Evolutionary conservation across 2,329 filamentous ascomycete genomes (phyloP).

Genomic region (Ceratocystis destructans): DNA sequence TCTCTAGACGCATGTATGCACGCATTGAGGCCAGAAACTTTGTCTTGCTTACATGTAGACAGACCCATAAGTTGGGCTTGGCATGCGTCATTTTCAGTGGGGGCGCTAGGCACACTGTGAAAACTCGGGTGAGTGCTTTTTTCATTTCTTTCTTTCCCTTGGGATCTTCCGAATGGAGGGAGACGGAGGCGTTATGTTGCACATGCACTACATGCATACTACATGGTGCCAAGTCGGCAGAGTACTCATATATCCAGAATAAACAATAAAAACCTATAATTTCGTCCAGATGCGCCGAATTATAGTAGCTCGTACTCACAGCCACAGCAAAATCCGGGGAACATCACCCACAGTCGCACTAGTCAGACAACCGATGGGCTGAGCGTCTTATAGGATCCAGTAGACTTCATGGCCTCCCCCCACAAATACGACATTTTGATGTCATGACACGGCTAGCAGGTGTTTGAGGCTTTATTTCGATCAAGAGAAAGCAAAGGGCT

Average conservation of each 20-base stretch:
- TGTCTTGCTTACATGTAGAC: neutral
- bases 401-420: neutral
- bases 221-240: too few species aligned
- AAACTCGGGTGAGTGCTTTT: slow-evolving; percentile 1
- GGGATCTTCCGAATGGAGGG: too few species aligned
- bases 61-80: neutral
- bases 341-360: neutral
- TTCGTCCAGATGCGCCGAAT: neutral
- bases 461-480: too few species aligned
- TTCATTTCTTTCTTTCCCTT: neutral
- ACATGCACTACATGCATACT: too few species aligned
- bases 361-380: neutral
- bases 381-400: neutral
- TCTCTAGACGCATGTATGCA: neutral
- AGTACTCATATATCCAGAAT: too few species aligned
- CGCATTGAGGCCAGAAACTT: neutral
- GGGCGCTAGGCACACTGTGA: neutral
- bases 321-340: neutral
- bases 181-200: too few species aligned
- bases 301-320: neutral
- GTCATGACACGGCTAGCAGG: neutral
- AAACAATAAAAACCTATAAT: too few species aligned
- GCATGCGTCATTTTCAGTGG: slow-evolving; percentile 4
- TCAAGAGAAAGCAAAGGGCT: too few species aligned
- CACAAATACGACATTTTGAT: neutral